Evolutionary conservation across 257 asterid genomes (phyloP).

Genomic region (Solanum gracilifrons): DNA sequence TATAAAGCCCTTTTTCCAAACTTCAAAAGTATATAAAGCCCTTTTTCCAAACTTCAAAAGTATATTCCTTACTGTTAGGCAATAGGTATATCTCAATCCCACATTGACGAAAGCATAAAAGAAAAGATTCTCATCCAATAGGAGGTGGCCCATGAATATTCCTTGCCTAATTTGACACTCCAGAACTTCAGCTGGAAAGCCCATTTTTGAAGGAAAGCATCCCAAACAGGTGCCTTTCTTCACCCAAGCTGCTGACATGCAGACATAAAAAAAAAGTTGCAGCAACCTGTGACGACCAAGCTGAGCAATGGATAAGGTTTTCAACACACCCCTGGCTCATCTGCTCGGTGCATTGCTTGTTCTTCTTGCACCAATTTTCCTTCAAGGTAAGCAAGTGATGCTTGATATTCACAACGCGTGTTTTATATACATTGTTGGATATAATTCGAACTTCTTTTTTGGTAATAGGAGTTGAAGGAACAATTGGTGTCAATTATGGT

Average conservation of each 20-base stretch:
- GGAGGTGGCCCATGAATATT: constrained; percentile 6
- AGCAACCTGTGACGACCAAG: neutral
- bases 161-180: constrained; percentile 31
- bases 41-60: neutral
- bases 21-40: neutral
- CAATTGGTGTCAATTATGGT: constrained; percentile 36
- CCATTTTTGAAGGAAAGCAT: constrained; percentile 40
- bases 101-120: neutral
- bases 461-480: constrained; percentile 34
- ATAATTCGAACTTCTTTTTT: neutral
- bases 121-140: neutral
- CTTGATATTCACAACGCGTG: neutral
- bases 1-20: neutral
- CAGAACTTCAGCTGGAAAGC: constrained; percentile 2
- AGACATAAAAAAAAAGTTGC: neutral
- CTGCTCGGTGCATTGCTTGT: constrained; percentile 1
- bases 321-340: neutral
- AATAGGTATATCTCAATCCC: neutral
- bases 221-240: constrained; percentile 6
- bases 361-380: constrained; percentile 11
- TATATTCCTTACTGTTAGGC: neutral
- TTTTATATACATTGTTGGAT: neutral
- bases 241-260: neutral
- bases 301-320: constrained; percentile 11
- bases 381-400: constrained; percentile 21